Percentiles rank a stretch among this genome's conserved stretches.
phyloP scores from a whole-genome alignment of 371 early-diverging fungal species.

The Mortierella sp. region DNA sequence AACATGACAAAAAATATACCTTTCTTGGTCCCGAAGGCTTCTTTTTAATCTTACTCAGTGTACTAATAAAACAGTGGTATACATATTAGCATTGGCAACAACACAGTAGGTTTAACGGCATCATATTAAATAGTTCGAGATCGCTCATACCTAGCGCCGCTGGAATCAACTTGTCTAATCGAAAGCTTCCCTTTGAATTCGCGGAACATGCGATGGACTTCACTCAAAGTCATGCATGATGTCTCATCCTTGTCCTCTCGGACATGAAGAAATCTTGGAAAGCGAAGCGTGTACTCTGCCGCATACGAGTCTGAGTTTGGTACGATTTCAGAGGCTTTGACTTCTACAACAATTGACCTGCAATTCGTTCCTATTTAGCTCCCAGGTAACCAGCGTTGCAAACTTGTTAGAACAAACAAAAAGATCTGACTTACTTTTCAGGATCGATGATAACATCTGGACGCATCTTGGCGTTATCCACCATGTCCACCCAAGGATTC shows the following conservation, averaged over 20 bases:
- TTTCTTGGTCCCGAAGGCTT: conserved; percentile 30
- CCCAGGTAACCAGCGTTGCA: not conserved
- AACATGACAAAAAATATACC: conserved; percentile 8
- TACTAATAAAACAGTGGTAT: not conserved
- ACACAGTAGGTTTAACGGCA: not conserved
- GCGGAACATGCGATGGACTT: conserved; percentile 52
- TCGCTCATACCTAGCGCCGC: conserved; percentile 8
- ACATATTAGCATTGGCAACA: not conserved
- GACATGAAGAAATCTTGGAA: conserved; percentile 76
- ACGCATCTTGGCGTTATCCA: conserved; percentile 66
- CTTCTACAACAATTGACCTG: conserved; percentile 74
- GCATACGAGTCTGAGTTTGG: conserved; percentile 65
- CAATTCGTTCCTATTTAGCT: not conserved
- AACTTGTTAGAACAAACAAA: not conserved
- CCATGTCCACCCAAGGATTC: conserved; percentile 47
- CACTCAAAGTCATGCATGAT: conserved; percentile 66
- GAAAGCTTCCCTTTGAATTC: conserved; percentile 52
- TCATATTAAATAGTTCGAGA: not conserved
- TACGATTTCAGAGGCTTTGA: conserved; percentile 77
- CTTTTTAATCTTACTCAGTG: conserved; percentile 17
- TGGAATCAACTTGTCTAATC: conserved; percentile 15
- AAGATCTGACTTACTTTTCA: conserved; percentile 56
- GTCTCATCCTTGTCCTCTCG: conserved; percentile 76
- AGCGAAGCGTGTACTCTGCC: conserved; percentile 76
- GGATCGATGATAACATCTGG: conserved; percentile 76